phyloP scores from a whole-genome alignment of 805 yeast genomes.

The Candida qinlingensis region DNA sequence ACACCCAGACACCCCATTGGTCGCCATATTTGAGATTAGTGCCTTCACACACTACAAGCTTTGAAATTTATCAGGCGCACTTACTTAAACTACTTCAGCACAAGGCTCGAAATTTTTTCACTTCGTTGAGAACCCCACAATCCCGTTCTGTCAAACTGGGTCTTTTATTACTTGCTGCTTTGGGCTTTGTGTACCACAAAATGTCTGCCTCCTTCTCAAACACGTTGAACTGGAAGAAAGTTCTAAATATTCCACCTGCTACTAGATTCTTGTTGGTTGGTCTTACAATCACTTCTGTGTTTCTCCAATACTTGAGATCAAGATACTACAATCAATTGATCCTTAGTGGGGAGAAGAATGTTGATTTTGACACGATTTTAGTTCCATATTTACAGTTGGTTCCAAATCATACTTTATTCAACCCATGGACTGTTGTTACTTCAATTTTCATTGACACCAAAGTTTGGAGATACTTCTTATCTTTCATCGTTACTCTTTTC shows the following conservation, averaged over 20 bases:
- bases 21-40: neutral
- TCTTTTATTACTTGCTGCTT: conserved; percentile 18
- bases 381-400: conserved; percentile 61
- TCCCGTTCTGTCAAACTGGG: conserved; percentile 17
- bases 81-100: no score
- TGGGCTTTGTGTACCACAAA: conserved; percentile 20
- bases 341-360: conserved; percentile 17
- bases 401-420: conserved; percentile 46
- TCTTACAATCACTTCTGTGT: conserved; percentile 34
- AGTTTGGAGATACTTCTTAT: conserved; percentile 39
- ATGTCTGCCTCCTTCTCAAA: conserved; percentile 20
- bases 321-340: conserved; percentile 27
- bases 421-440: conserved; percentile 62
- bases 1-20: neutral
- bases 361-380: conserved; percentile 36
- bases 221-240: conserved; percentile 17
- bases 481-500: conserved; percentile 44
- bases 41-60: neutral
- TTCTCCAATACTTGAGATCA: conserved; percentile 38
- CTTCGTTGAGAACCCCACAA: neutral
- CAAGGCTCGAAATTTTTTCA: no score
- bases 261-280: conserved; percentile 39
- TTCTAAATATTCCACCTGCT: conserved; percentile 37
- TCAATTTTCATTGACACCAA: conserved; percentile 62
- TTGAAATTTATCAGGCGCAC: no score